Percentiles rank a stretch among this genome's conserved stretches.
Evolutionary conservation across 192 early-diverging fungal genomes (phyloP).

Genomic region (Martensiomyces pterosporus): DNA sequence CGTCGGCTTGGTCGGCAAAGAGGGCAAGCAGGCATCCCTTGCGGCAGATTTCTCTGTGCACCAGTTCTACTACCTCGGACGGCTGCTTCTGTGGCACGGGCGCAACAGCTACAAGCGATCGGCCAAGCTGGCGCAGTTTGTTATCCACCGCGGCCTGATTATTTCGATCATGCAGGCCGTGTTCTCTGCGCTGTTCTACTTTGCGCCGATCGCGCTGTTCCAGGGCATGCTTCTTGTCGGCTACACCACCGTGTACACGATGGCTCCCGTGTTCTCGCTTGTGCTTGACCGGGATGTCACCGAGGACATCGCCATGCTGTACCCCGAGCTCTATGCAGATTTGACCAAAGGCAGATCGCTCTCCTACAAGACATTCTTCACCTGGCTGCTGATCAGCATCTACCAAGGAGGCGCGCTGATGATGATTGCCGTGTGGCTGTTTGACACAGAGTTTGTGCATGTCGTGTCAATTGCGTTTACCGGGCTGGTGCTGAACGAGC

Average conservation of each 20-base stretch:
- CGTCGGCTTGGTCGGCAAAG: slow-evolving; percentile 94
- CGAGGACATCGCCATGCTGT: slow-evolving; percentile 85
- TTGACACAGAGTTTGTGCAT: slow-evolving; percentile 93
- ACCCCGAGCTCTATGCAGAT: slow-evolving; percentile 93
- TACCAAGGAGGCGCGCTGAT: slow-evolving; percentile 97
- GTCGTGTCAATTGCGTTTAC: slow-evolving; percentile 96
- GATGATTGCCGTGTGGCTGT: slow-evolving; percentile 90
- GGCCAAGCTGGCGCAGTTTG: slow-evolving; percentile 91
- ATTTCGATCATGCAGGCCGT: slow-evolving; percentile 98
- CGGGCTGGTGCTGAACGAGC: slow-evolving; percentile 87
- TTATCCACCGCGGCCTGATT: slow-evolving; percentile 95
- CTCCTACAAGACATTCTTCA: slow-evolving; percentile 91
- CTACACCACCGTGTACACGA: slow-evolving; percentile 96
- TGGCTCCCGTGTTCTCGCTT: slow-evolving; percentile 94
- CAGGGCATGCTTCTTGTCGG: slow-evolving; percentile 85
- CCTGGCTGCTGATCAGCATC: slow-evolving; percentile 90
- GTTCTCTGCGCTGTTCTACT: slow-evolving; percentile 93
- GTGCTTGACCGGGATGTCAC: slow-evolving; percentile 87
- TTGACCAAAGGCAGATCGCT: slow-evolving; percentile 89
- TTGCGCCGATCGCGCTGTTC: slow-evolving; percentile 94
- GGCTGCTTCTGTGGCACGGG: slow-evolving; percentile 91
- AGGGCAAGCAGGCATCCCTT: slow-evolving; percentile 90
- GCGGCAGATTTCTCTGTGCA: slow-evolving; percentile 91
- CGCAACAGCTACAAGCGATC: slow-evolving; percentile 93
- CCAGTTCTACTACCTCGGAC: slow-evolving; percentile 84